Base-by-base conservation (phyloP, 257 asterid genomes). In the Lavandula angustifolia region DNA sequence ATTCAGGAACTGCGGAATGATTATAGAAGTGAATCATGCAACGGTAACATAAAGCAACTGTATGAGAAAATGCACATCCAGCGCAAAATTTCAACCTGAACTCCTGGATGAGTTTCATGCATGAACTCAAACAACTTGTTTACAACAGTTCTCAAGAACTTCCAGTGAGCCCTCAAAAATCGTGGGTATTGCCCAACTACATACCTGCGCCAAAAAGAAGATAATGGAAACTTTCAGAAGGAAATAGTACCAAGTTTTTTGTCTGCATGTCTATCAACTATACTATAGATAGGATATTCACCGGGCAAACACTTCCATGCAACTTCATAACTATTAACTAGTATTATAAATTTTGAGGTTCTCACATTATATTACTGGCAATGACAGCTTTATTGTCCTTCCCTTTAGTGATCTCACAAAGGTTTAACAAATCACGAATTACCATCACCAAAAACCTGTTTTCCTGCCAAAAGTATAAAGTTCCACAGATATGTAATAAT, bases 51-150 rank as follows among this genome's bases (percentile, higher is more conserved):
- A 61, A 56, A 12, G 17, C 29, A 32, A 29, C 27, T 35, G 12
- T 7, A 40, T 47, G 17, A n/a, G 60, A 48, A 34, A 70, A 71
- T 54, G 69, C 62, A 66, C 52, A 37, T 32, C 41, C 66, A 9
- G 60, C 51, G 68, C 29, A 73, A 54, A 13, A 55, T 33, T 60
- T 48, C 49, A 79, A 94, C 99, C 99, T 94, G 99, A 80, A 94
- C 99, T 73, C 98, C 99, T 60, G 98, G 99, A 80, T 94, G 99
- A 3, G 90, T 90, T 82, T 94, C 99, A 16, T 94, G 97, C 99
- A 94, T 90, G 88, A 94, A 94, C 80, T 94, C 99, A 75, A 94
- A 90, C 80, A 94, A 76, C 82, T 94, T 94, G 82, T 90, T 87
- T 74, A 94, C 99, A 66, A 94, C 99, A 68, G 98, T 94, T 84